Evolutionary conservation across 78 protist genomes (phyloP).

Genomic region (Speleostelium caveatum): DNA sequence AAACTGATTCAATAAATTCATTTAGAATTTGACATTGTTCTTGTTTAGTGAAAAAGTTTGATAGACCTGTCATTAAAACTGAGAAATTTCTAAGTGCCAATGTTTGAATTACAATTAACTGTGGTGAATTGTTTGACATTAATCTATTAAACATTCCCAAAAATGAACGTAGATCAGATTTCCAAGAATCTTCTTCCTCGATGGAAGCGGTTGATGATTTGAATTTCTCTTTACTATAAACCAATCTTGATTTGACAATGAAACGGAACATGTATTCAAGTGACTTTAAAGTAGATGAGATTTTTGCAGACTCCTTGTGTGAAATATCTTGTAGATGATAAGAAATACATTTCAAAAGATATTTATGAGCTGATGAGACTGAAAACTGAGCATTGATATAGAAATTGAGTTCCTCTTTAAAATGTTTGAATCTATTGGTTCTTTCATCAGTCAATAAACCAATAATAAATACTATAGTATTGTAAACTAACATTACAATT

Average conservation of each 20-base stretch:
- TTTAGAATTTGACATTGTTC: conserved; percentile 45
- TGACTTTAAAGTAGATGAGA: conserved; percentile 61
- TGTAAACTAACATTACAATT: conserved; percentile 29
- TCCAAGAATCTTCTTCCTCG: conserved; percentile 14
- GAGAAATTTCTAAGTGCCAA: conserved; percentile 56
- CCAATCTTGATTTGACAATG: conserved; percentile 55
- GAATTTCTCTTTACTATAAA: conserved; percentile 15
- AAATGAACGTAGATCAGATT: conserved; percentile 21
- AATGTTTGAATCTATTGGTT: conserved; percentile 49
- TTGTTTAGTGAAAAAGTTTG: conserved; percentile 28
- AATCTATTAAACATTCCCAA: conserved; percentile 7
- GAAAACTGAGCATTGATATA: conserved; percentile 45
- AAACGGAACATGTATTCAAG: conserved; percentile 60
- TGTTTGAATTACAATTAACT: conserved; percentile 47
- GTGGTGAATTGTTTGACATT: conserved; percentile 48
- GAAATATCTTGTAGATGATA: conserved; percentile 38
- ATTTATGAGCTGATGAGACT: conserved; percentile 46
- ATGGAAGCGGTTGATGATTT: not conserved
- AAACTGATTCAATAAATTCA: conserved; percentile 38
- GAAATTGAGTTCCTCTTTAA: conserved; percentile 29
- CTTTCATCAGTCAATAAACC: conserved; percentile 69
- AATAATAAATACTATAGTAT: conserved; percentile 67
- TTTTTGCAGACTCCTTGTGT: conserved; percentile 47
- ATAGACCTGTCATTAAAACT: conserved; percentile 43
- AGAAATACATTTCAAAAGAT: conserved; percentile 38